A percentile compares a stretch with the other conserved stretches of the same genome.
Conservation (phyloP, 2,329 filamentous ascomycete genomes). For the Microdochium bolleyi region DNA sequence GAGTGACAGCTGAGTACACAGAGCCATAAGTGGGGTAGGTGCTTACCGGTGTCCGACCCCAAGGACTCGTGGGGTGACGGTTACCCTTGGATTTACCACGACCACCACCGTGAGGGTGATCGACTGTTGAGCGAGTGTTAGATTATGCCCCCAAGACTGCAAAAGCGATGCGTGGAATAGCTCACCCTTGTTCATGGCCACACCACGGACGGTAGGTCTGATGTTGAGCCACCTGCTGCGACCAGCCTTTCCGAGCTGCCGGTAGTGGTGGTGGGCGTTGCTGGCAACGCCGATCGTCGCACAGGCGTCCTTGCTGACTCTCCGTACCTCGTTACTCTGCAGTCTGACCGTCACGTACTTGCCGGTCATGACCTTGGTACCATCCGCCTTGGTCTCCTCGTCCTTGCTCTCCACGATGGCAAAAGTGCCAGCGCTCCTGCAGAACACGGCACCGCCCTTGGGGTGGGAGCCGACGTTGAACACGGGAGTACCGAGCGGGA, state of each 20-base stretch:
- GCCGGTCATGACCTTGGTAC: slow-evolving; percentile 55
- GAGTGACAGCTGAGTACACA: neutral
- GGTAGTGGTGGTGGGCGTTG: slow-evolving; percentile 86
- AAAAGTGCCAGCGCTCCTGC: slow-evolving; percentile 88
- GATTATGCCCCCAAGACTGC: no score
- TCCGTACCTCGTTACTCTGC: slow-evolving; percentile 87
- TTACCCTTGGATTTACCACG: slow-evolving; percentile 99
- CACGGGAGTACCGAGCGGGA: slow-evolving; percentile 87
- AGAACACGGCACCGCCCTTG: slow-evolving; percentile 77
- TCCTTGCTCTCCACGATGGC: slow-evolving; percentile 86
- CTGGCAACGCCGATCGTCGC: slow-evolving; percentile 92
- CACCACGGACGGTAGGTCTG: slow-evolving; percentile 87
- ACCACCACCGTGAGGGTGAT: slow-evolving; percentile 98
- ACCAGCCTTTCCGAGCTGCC: slow-evolving; percentile 89
- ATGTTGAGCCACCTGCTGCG: slow-evolving; percentile 91
- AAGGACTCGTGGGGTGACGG: slow-evolving; percentile 86
- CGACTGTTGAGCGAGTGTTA: slow-evolving; percentile 40
- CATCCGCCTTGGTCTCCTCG: slow-evolving; percentile 57
- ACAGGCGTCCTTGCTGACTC: slow-evolving; percentile 85
- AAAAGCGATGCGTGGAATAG: slow-evolving; percentile 5
- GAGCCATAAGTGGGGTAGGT: slow-evolving; percentile 1
- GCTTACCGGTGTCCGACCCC: slow-evolving; percentile 81
- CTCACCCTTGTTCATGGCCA: slow-evolving; percentile 95
- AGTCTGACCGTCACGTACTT: slow-evolving; percentile 78
- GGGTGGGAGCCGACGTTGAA: slow-evolving; percentile 79